These are phyloP conservation scores for Russula virescens DNA, from an alignment of 768 basidiomycete genomes.

Conservation along the genomic window DNA sequence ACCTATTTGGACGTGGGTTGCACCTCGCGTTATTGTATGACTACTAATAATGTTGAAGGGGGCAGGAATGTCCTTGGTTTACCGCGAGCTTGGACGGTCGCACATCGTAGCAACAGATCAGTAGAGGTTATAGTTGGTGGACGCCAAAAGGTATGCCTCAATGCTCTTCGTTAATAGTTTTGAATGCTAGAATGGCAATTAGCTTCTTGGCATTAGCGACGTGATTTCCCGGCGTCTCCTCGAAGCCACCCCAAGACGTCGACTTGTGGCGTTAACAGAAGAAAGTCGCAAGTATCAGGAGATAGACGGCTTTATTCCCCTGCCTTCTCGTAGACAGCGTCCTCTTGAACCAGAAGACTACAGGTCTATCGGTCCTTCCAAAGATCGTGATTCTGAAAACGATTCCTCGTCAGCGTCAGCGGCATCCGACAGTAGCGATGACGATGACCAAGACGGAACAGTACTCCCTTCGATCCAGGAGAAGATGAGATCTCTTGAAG, in stretches of 20 bases:
- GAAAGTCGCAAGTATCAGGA: constrained; percentile 50
- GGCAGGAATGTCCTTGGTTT: constrained; percentile 24
- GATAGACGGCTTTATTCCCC: constrained; percentile 58
- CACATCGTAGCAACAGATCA: constrained; percentile 13
- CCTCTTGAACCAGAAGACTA: constrained; percentile 43
- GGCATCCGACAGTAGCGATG: constrained; percentile 12
- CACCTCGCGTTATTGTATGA: not conserved
- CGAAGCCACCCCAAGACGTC: constrained; percentile 45
- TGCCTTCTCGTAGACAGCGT: constrained; percentile 41
- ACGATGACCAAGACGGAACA: constrained; percentile 4
- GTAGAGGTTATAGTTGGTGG: constrained; percentile 19
- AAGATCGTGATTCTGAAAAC: constrained; percentile 33
- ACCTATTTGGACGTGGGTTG: constrained; percentile 21
- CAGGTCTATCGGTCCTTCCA: constrained; percentile 37
- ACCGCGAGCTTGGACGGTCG: constrained; percentile 9
- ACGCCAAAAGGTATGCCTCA: constrained; percentile 27
- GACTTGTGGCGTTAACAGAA: constrained; percentile 36
- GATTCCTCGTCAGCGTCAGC: constrained; percentile 28
- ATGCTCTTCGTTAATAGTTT: constrained; percentile 23
- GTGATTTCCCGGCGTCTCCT: constrained; percentile 49
- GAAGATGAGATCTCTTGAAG: constrained; percentile 54
- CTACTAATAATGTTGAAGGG: constrained; percentile 21
- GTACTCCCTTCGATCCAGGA: constrained; percentile 44
- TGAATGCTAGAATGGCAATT: not conserved
- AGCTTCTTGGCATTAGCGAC: constrained; percentile 49